phyloP scores from a whole-genome alignment of 129 eudicot genomes.

The Rutidosis leptorrhynchoides region DNA sequence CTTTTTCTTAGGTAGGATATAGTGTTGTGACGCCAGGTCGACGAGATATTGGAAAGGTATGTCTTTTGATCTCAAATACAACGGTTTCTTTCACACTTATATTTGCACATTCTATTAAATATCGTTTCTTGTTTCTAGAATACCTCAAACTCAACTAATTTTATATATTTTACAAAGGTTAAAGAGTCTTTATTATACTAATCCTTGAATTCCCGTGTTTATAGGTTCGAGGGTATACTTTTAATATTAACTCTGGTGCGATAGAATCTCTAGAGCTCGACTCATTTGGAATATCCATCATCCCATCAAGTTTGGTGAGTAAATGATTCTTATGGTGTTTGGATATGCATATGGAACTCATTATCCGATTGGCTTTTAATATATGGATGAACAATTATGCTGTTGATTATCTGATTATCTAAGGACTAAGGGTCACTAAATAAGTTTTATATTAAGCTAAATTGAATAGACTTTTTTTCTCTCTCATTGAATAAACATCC shows the following conservation, averaged over 20 bases:
- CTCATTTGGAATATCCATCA: slow-evolving; percentile 76
- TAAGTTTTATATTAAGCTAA: not conserved
- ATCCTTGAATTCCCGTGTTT: slow-evolving; percentile 16
- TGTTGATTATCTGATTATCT: not conserved
- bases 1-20: slow-evolving; percentile 70
- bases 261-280: slow-evolving; percentile 83
- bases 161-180: too few relatives aligned
- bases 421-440: not conserved
- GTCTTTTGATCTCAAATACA: not conserved
- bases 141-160: too few relatives aligned
- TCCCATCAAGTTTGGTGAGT: slow-evolving; percentile 86
- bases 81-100: not conserved
- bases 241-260: slow-evolving; percentile 65
- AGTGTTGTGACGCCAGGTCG: slow-evolving; percentile 64
- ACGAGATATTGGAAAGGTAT: slow-evolving; percentile 65
- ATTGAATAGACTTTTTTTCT: too few relatives aligned
- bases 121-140: not conserved
- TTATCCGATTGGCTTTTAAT: not conserved
- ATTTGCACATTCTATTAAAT: not conserved
- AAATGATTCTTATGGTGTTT: not conserved
- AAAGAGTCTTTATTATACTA: not conserved
- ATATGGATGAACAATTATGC: not conserved
- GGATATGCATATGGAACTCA: not conserved
- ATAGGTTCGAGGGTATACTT: slow-evolving; percentile 82
- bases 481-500: too few relatives aligned